A percentile compares a stretch with the other conserved stretches of the same genome.
phyloP scores from a whole-genome alignment of 1,139 yeast genomes.

The Magnusiomyces suaveolens region DNA sequence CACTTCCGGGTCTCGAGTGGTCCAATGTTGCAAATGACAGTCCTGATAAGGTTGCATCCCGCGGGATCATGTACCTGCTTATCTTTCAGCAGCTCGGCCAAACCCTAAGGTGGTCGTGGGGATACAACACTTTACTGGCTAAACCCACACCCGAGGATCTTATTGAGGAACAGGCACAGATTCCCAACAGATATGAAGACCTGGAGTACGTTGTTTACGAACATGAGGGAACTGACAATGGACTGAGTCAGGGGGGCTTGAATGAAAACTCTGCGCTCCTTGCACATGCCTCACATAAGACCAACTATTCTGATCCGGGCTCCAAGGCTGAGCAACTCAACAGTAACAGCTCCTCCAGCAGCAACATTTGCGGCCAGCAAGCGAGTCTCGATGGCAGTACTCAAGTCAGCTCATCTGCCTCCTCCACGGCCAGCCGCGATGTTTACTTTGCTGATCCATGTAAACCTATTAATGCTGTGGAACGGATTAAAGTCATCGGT shows the following conservation, averaged over 20 bases:
- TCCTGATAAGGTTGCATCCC: constrained; percentile 62
- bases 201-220: not conserved
- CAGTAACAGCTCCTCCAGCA: not conserved
- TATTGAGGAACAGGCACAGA: constrained; percentile 11
- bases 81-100: constrained; percentile 83
- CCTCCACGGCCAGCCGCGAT: not conserved
- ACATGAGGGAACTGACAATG: not conserved
- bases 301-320: no score
- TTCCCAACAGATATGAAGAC: not conserved
- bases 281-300: not conserved
- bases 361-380: not conserved
- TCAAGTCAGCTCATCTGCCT: not conserved
- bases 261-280: no score
- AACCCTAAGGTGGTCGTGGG: constrained; percentile 84
- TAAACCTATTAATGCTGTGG: not conserved
- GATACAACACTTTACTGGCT: constrained; percentile 63
- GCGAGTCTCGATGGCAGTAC: constrained; percentile 1
- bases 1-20: constrained; percentile 68
- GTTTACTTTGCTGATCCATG: not conserved
- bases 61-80: constrained; percentile 67
- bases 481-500: not conserved
- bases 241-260: no score
- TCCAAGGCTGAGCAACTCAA: not conserved
- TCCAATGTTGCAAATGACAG: constrained; percentile 57
- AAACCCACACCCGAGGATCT: constrained; percentile 31